Conservation (phyloP, 768 basidiomycete genomes). For the Collybiopsis luxurians region DNA sequence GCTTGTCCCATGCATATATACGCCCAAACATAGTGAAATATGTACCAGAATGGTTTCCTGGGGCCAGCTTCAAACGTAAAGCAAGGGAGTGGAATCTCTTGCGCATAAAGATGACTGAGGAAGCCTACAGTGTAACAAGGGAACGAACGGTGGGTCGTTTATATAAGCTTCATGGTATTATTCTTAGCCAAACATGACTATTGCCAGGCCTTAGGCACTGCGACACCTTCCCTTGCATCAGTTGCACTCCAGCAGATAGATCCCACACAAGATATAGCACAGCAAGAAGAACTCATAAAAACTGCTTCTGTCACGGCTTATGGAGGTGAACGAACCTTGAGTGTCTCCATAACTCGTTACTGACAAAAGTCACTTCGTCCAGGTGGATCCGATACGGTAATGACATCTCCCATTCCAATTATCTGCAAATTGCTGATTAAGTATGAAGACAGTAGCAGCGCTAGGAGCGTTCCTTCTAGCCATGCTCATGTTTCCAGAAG, state of each 20-base stretch:
- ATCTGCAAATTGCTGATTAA: too few relatives aligned
- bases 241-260: neutral
- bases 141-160: conserved; percentile 20
- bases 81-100: conserved; percentile 32
- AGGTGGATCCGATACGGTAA: too few relatives aligned
- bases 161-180: neutral
- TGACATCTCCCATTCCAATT: too few relatives aligned
- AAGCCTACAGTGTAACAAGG: conserved; percentile 26
- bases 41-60: conserved; percentile 45
- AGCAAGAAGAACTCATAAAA: conserved; percentile 10
- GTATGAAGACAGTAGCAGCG: neutral
- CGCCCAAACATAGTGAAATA: conserved; percentile 27
- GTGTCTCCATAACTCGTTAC: too few relatives aligned
- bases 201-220: conserved; percentile 10
- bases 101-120: conserved; percentile 27
- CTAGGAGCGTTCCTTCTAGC: neutral
- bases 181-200: neutral
- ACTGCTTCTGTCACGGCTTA: conserved; percentile 25
- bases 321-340: conserved; percentile 6
- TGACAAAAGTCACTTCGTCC: too few relatives aligned
- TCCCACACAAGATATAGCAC: neutral
- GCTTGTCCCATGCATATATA: neutral
- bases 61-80: conserved; percentile 40
- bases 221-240: conserved; percentile 11
- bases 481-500: conserved; percentile 6